These are phyloP conservation scores for Blumeria graminis DNA, from an alignment of 2,329 filamentous ascomycete genomes.

Conservation along the genomic window DNA sequence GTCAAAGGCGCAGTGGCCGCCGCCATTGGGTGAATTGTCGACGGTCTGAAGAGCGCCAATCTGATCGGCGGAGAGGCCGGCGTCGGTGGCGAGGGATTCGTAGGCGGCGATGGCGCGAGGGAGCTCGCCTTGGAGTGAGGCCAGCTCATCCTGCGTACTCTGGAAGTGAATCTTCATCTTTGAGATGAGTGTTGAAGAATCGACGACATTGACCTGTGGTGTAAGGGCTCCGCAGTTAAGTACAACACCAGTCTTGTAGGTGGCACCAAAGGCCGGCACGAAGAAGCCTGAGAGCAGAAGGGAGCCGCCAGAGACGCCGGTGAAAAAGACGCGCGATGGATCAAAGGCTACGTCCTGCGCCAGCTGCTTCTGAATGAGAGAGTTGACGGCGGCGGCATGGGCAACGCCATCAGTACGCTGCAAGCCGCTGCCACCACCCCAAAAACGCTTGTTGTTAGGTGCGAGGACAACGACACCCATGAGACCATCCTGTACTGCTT, in stretches of 20 bases:
- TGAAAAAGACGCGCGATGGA: constrained; percentile 27
- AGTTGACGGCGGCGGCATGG: constrained; percentile 29
- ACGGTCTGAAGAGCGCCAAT: constrained; percentile 30
- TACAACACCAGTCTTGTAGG: constrained; percentile 22
- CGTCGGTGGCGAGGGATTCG: constrained; percentile 21
- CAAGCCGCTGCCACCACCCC: constrained; percentile 29
- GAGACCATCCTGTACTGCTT: constrained; percentile 52
- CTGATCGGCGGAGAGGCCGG: constrained; percentile 21
- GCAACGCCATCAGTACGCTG: constrained; percentile 28
- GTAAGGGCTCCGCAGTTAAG: constrained; percentile 29
- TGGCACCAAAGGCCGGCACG: constrained; percentile 22
- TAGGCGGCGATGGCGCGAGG: constrained; percentile 26
- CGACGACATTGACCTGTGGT: constrained; percentile 26
- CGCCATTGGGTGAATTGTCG: constrained; percentile 28
- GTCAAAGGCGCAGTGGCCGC: constrained; percentile 35
- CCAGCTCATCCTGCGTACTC: constrained; percentile 26
- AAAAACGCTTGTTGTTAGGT: constrained; percentile 29
- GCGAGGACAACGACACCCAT: constrained; percentile 50
- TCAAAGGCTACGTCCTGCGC: constrained; percentile 30
- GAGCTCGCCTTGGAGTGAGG: constrained; percentile 24
- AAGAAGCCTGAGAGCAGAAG: constrained; percentile 31
- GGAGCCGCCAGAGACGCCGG: constrained; percentile 29
- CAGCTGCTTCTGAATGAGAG: constrained; percentile 24
- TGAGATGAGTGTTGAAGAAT: constrained; percentile 19
- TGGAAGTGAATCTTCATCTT: constrained; percentile 31